Base-by-base conservation (phyloP, 139 green algal genomes). In the Coelastrella sp. region DNA sequence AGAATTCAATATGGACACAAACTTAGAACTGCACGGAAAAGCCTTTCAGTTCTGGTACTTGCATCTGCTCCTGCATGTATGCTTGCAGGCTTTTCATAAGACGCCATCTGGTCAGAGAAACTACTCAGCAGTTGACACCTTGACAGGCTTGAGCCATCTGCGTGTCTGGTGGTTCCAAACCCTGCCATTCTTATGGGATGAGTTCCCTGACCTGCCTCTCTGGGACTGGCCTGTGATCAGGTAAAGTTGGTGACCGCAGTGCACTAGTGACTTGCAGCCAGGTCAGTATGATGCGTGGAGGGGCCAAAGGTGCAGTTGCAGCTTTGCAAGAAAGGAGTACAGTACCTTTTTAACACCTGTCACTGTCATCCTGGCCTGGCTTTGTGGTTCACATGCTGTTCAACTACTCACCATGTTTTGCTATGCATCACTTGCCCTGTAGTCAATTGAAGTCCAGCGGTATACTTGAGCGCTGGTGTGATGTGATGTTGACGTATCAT, bases 131-230 rank as follows among this genome's bases (percentile, higher is more conserved):
- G 11, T 81, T 13, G 75, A 81, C 22, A 20, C 75, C 20, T n/a
- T 81, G 2, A 17, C 22, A 5, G 75, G 22, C 10, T 17, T 81
- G 75, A 58, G 8, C n/a, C n/a, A 59, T 5, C 23, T 81, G 75
- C 75, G 75, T 14, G 75, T 81, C 5, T 81, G 75, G 23, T 81
- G 75, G 75, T 81, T 81, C 14, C 75, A 81, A 17, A 81, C 75
- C 23, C 32, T 81, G 8, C 75, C 75, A 17, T 81, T 81, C 75
- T 58, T 81, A 0, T 22, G 75, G 22, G 7, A 22, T 17, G 75
- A 81, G 0, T 81, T 59, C 75, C 75, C 75, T 60, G 75, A 81
- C 6, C 22, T 59, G 7, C 75, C 75, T 60, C 8, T 58, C 0
- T 81, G 75, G 75, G 32, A 81, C 75, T 59, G n/a, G 75, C 75